phyloP scores from a whole-genome alignment of 805 yeast species.

The Candida easanensis region DNA sequence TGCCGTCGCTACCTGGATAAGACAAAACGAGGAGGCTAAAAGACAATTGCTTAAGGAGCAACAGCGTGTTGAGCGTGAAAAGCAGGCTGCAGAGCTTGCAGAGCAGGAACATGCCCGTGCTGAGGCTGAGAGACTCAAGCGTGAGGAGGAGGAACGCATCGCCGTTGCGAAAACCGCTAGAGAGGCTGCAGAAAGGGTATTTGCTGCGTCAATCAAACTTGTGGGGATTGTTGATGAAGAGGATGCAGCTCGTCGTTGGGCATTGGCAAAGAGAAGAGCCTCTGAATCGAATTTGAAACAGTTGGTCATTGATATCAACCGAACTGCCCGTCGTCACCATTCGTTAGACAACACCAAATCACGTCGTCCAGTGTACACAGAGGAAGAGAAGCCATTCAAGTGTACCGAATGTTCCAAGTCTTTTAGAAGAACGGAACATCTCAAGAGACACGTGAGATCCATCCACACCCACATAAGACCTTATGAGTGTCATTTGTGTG shows the following conservation, averaged over 20 bases:
- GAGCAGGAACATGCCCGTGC: not conserved
- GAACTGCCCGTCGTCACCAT: not conserved
- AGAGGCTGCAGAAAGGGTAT: too few species aligned
- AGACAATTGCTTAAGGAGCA: too few species aligned
- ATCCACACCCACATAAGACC: slow-evolving; percentile 73
- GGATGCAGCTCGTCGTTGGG: slow-evolving; percentile 4
- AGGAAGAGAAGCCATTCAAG: slow-evolving; percentile 52
- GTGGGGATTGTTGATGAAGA: too few species aligned
- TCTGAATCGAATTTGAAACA: slow-evolving; percentile 17
- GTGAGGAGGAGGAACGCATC: too few species aligned
- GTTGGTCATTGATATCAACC: not conserved
- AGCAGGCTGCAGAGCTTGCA: too few species aligned
- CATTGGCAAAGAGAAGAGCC: slow-evolving; percentile 23
- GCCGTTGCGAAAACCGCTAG: too few species aligned
- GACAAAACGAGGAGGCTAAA: slow-evolving; percentile 9
- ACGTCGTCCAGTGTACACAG: slow-evolving; percentile 8
- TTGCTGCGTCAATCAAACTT: too few species aligned
- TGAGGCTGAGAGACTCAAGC: not conserved
- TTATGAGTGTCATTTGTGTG: slow-evolving; percentile 57
- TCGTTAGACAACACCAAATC: not conserved
- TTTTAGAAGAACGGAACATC: slow-evolving; percentile 73
- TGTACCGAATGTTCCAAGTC: slow-evolving; percentile 62
- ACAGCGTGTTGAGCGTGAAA: too few species aligned
- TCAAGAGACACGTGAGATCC: slow-evolving; percentile 70
- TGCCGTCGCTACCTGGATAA: slow-evolving; percentile 28